phyloP scores from a whole-genome alignment of 176 grass and related monocot genomes.

The Oryza nivara region DNA sequence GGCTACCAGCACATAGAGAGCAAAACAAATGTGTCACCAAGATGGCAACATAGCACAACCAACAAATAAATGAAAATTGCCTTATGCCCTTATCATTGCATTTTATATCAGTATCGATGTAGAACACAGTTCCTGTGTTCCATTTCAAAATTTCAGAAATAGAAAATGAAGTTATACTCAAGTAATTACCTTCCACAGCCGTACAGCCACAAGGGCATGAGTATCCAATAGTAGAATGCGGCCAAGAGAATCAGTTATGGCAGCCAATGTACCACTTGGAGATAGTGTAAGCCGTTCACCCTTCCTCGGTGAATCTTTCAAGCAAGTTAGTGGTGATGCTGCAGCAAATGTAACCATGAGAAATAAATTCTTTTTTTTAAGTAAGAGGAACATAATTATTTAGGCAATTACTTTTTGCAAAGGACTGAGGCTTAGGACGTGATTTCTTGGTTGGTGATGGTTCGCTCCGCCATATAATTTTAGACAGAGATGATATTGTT shows the following conservation, averaged over 20 bases:
- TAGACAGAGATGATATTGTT: slow-evolving; percentile 91
- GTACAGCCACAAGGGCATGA: slow-evolving; percentile 87
- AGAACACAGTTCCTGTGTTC: neutral
- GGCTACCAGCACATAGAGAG: too few relatives aligned
- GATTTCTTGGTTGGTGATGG: slow-evolving; percentile 69
- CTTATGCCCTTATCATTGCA: neutral
- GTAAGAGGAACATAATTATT: slow-evolving; percentile 38
- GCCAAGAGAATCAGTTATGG: slow-evolving; percentile 96
- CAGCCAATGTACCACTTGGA: slow-evolving; percentile 87
- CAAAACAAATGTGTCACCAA: neutral
- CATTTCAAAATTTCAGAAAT: neutral
- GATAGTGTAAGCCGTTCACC: slow-evolving; percentile 89
- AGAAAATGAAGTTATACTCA: neutral
- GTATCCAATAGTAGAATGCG: slow-evolving; percentile 88
- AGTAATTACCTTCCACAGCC: slow-evolving; percentile 87
- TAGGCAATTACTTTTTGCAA: slow-evolving; percentile 80
- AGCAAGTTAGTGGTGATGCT: slow-evolving; percentile 86
- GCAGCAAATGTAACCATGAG: slow-evolving; percentile 45
- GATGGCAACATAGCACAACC: neutral
- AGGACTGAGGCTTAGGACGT: slow-evolving; percentile 77
- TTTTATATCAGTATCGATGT: neutral
- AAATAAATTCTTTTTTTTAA: neutral
- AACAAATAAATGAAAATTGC: too few relatives aligned
- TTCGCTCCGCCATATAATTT: slow-evolving; percentile 84
- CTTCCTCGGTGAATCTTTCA: slow-evolving; percentile 89